Conservation (phyloP, 805 yeast species). For the Candida nanaspora region DNA sequence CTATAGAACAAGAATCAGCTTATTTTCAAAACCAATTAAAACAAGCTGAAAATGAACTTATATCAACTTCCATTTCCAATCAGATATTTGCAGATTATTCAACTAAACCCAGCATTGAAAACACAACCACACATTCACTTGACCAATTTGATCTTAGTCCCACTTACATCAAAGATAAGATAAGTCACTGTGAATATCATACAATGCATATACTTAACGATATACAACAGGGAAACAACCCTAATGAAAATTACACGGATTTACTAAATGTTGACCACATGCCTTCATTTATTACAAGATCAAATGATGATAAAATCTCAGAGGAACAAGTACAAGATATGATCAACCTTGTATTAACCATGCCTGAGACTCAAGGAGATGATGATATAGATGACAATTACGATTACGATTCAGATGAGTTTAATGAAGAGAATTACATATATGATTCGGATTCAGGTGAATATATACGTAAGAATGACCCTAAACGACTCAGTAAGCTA, state of each 20-base stretch:
- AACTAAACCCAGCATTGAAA: no score
- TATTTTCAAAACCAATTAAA: conserved; percentile 3
- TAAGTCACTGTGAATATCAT: conserved; percentile 9
- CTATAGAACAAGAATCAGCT: conserved; percentile 4
- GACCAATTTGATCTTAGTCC: background rate
- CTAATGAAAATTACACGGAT: conserved; percentile 15
- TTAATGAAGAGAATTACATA: conserved; percentile 12
- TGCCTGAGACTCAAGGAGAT: conserved; percentile 2
- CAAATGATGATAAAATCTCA: conserved; percentile 8
- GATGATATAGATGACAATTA: conserved; percentile 3
- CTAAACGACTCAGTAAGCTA: background rate
- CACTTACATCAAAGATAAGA: background rate
- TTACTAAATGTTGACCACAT: conserved; percentile 1
- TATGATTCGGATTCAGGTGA: conserved; percentile 18
- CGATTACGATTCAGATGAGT: conserved; percentile 2
- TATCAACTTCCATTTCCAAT: background rate
- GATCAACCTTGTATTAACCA: conserved; percentile 10
- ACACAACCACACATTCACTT: no score
- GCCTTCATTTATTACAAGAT: background rate
- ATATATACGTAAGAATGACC: conserved; percentile 1
- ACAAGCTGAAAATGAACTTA: conserved; percentile 6
- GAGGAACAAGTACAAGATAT: conserved; percentile 14
- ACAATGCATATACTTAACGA: conserved; percentile 9
- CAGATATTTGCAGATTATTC: no score
- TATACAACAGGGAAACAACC: conserved; percentile 15